These are phyloP conservation scores for Chaetomium sp. DNA, from an alignment of 2,329 filamentous ascomycete species.

Conservation along the genomic window DNA sequence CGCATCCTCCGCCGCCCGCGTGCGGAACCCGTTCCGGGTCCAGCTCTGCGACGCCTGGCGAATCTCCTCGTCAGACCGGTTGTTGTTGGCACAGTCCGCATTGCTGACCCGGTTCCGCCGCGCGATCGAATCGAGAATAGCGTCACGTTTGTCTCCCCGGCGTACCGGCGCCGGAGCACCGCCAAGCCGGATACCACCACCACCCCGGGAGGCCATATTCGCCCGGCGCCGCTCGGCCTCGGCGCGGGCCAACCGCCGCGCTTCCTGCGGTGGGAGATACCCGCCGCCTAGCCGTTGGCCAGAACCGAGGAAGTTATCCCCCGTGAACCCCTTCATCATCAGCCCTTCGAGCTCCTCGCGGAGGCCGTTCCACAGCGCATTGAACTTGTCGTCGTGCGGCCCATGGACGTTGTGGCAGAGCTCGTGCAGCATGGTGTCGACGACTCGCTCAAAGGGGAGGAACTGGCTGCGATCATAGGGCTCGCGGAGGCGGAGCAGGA, in stretches of 20 bases:
- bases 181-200: slow-evolving; percentile 51
- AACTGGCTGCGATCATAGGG: slow-evolving; percentile 69
- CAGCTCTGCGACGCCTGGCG: slow-evolving; percentile 57
- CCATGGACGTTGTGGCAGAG: slow-evolving; percentile 82
- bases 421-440: slow-evolving; percentile 93
- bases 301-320: slow-evolving; percentile 75
- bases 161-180: slow-evolving; percentile 43
- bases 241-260: slow-evolving; percentile 64
- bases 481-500: slow-evolving; percentile 76
- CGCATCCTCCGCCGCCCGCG: slow-evolving; percentile 79
- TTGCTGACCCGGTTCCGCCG: slow-evolving; percentile 55
- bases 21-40: slow-evolving; percentile 68
- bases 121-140: slow-evolving; percentile 66
- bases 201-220: slow-evolving; percentile 57
- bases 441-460: slow-evolving; percentile 68
- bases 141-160: slow-evolving; percentile 62
- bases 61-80: slow-evolving; percentile 59
- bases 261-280: slow-evolving; percentile 62
- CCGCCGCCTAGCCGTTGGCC: slow-evolving; percentile 67
- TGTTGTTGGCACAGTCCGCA: slow-evolving; percentile 69
- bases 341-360: slow-evolving; percentile 78
- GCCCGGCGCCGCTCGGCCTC: slow-evolving; percentile 65
- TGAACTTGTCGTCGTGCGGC: slow-evolving; percentile 75
- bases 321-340: slow-evolving; percentile 75
- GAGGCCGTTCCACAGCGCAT: slow-evolving; percentile 82